These are phyloP conservation scores for Blastomyces emzantsi DNA, from an alignment of 2,329 filamentous ascomycete species.

Conservation along the genomic window DNA sequence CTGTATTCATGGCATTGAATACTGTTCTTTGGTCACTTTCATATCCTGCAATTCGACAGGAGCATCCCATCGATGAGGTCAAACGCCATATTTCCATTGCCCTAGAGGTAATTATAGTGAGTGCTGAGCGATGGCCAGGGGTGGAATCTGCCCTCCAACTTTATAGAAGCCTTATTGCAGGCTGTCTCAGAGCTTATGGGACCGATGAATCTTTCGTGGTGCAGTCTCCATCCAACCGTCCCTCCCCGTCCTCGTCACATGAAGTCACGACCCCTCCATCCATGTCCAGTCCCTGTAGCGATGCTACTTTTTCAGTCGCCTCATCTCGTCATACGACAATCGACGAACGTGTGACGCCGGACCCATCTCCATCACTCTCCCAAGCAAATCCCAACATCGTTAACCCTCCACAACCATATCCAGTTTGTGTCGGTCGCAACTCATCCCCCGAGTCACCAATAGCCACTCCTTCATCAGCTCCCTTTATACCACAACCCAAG, in stretches of 20 bases:
- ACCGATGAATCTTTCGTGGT: constrained; percentile 45
- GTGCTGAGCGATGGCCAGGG: constrained; percentile 84
- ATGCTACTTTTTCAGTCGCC: constrained; percentile 28
- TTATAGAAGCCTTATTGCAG: constrained; percentile 74
- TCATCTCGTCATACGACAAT: constrained; percentile 26
- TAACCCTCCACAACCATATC: background rate
- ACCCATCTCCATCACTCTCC: constrained; percentile 22
- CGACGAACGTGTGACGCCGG: constrained; percentile 20
- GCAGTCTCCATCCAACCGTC: constrained; percentile 39
- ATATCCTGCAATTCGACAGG: constrained; percentile 69
- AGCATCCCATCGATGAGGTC: constrained; percentile 65
- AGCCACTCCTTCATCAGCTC: background rate
- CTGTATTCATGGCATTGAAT: constrained; percentile 85
- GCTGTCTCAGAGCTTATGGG: constrained; percentile 83
- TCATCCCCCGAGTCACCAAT: background rate
- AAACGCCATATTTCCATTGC: constrained; percentile 65
- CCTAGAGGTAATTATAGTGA: constrained; percentile 68
- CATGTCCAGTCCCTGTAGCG: constrained; percentile 35
- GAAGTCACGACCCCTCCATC: constrained; percentile 33
- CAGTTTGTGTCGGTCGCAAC: background rate
- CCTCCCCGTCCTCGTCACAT: constrained; percentile 33
- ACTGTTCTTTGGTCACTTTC: constrained; percentile 87
- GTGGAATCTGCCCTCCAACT: constrained; percentile 75
- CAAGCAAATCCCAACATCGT: constrained; percentile 14
- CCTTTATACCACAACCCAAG: background rate